phyloP scores from a whole-genome alignment of 148 eudicot species.

The Diospyros kaki region DNA sequence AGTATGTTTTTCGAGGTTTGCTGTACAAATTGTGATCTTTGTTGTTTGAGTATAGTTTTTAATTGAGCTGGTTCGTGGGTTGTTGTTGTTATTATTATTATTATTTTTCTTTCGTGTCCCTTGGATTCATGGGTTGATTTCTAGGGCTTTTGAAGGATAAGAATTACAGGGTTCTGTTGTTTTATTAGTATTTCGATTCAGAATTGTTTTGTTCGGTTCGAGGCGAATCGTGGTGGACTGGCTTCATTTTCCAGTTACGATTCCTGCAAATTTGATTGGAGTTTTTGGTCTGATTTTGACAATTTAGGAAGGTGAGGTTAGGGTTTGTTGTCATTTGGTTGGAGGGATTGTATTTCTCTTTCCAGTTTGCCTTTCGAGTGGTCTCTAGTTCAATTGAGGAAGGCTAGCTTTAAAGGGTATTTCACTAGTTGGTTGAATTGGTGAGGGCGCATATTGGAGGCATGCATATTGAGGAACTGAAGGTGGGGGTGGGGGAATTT shows the following conservation, averaged over 20 bases:
- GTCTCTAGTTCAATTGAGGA: conserved; percentile 1
- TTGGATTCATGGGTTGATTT: neutral
- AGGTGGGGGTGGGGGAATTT: conserved; percentile 21
- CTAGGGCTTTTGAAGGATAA: neutral
- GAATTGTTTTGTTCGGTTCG: neutral
- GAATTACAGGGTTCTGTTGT: neutral
- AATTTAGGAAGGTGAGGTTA: neutral
- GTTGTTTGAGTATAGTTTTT: neutral
- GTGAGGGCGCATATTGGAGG: conserved; percentile 17
- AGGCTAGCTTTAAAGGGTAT: neutral
- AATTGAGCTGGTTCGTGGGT: conserved; percentile 5
- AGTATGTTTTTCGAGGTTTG: neutral
- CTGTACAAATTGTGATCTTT: neutral
- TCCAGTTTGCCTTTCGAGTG: neutral
- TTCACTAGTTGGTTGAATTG: conserved; percentile 1
- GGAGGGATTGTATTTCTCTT: neutral
- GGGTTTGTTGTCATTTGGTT: neutral
- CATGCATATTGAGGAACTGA: conserved; percentile 68
- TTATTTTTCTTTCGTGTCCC: neutral
- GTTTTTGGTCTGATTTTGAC: no score
- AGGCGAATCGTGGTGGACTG: no score
- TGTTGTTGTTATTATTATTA: no score
- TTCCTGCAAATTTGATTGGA: no score
- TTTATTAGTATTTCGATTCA: neutral
- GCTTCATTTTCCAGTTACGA: no score